phyloP scores from a whole-genome alignment of 1,139 yeast species.

The Candida labiduridarum region DNA sequence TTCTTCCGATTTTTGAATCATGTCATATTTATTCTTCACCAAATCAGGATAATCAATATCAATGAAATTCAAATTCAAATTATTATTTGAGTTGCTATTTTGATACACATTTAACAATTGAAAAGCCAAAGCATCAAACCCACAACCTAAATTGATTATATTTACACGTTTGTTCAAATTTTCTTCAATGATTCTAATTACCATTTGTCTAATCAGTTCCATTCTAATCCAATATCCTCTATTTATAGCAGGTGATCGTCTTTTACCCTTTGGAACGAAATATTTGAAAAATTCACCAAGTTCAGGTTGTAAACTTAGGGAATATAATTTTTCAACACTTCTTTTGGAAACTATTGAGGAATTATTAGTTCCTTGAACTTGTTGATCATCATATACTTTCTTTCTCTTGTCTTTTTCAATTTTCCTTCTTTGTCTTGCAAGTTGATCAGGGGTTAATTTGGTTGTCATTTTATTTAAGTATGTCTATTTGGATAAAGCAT shows the following conservation, averaged over 20 bases:
- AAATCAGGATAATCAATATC: constrained; percentile 81
- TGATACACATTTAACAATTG: constrained; percentile 44
- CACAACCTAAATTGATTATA: constrained; percentile 78
- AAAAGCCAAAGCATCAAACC: constrained; percentile 79
- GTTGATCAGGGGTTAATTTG: constrained; percentile 1
- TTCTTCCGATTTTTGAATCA: constrained; percentile 53
- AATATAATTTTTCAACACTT: constrained; percentile 72
- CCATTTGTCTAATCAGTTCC: constrained; percentile 63
- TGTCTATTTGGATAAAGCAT: not conserved
- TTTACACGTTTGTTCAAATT: constrained; percentile 25
- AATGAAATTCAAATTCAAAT: constrained; percentile 42
- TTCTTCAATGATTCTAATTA: constrained; percentile 43
- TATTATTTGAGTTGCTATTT: constrained; percentile 7
- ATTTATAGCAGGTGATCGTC: constrained; percentile 80
- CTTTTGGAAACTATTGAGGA: constrained; percentile 83
- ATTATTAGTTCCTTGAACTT: constrained; percentile 81
- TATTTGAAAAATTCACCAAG: constrained; percentile 57
- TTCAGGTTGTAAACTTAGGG: constrained; percentile 41
- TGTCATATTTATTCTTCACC: constrained; percentile 51
- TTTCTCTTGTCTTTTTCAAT: constrained; percentile 51
- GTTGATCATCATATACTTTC: constrained; percentile 57
- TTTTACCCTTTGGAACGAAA: constrained; percentile 67
- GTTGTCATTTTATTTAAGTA: not conserved
- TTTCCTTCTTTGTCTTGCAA: constrained; percentile 36
- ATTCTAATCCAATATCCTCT: constrained; percentile 85